A percentile compares a stretch with the other conserved stretches of the same genome.
phyloP scores from a whole-genome alignment of 441 rosid genomes.

The Aleurites moluccanus region DNA sequence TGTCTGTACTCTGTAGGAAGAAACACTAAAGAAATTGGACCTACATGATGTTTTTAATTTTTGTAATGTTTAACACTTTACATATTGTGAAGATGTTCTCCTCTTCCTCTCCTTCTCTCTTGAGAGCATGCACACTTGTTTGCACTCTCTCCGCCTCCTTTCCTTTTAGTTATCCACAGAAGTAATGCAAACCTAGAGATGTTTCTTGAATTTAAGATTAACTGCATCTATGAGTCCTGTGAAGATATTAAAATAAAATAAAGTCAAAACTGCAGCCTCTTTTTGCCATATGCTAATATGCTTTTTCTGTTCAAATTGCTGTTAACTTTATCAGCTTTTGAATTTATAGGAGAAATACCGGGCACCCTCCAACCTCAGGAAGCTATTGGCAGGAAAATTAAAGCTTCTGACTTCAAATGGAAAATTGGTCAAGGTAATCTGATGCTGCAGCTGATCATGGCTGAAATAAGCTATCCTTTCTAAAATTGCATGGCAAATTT shows the following conservation, averaged over 20 bases:
- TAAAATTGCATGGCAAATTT: background rate
- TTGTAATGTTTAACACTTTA: background rate
- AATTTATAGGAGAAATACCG: slow-evolving; percentile 51
- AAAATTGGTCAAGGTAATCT: slow-evolving; percentile 67
- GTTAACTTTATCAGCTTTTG: slow-evolving; percentile 24
- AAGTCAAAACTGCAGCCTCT: background rate
- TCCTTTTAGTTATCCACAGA: background rate
- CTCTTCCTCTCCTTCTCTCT: slow-evolving; percentile 3
- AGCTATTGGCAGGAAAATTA: slow-evolving; percentile 64
- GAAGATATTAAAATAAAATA: background rate
- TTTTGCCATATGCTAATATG: background rate
- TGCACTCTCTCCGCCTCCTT: slow-evolving; percentile 1
- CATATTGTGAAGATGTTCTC: slow-evolving; percentile 18
- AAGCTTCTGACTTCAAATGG: slow-evolving; percentile 72
- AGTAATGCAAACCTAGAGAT: background rate
- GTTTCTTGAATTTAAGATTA: slow-evolving; percentile 2
- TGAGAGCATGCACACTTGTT: background rate
- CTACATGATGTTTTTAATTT: background rate
- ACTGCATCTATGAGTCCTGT: background rate
- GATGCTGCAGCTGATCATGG: background rate
- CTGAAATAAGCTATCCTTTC: background rate
- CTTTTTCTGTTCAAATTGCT: slow-evolving; percentile 16
- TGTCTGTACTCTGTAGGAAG: background rate
- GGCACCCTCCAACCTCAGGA: slow-evolving; percentile 54
- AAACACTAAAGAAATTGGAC: background rate